These are phyloP conservation scores for Brassica balearica DNA, from an alignment of 441 rosid species.

Conservation along the genomic window DNA sequence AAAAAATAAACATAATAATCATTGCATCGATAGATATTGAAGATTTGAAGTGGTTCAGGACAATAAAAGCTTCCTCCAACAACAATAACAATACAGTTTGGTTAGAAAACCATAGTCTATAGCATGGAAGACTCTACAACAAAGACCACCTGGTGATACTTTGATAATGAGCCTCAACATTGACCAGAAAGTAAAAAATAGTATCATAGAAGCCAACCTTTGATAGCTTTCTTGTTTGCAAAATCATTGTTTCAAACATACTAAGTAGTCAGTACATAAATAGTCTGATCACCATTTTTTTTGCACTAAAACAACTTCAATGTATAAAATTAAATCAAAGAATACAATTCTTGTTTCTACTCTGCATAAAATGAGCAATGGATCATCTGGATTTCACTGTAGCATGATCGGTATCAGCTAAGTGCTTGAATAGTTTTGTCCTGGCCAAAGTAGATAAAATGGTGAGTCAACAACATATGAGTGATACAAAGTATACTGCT, in stretches of 20 bases:
- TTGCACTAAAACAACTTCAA: background rate
- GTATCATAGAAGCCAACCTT: background rate
- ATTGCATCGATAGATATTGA: background rate
- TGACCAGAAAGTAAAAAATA: too few relatives aligned
- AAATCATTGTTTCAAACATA: background rate
- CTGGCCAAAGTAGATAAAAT: conserved; percentile 46
- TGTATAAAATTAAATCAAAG: conserved; percentile 34
- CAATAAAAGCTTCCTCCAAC: background rate
- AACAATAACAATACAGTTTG: background rate
- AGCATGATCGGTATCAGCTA: conserved; percentile 80
- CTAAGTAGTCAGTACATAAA: background rate
- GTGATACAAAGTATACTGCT: background rate
- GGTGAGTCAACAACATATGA: conserved; percentile 6
- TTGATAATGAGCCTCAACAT: background rate
- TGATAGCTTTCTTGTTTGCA: background rate
- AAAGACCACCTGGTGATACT: background rate
- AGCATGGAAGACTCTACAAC: background rate
- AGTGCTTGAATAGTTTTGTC: conserved; percentile 76
- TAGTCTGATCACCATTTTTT: background rate
- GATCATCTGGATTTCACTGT: conserved; percentile 57
- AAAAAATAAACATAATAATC: background rate
- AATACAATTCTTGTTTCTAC: conserved; percentile 29
- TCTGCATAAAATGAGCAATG: conserved; percentile 18
- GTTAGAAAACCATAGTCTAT: background rate
- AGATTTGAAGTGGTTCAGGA: background rate